Base-by-base conservation (phyloP, 2,329 filamentous ascomycete species). In the Thielaviopsis ethacetica region DNA sequence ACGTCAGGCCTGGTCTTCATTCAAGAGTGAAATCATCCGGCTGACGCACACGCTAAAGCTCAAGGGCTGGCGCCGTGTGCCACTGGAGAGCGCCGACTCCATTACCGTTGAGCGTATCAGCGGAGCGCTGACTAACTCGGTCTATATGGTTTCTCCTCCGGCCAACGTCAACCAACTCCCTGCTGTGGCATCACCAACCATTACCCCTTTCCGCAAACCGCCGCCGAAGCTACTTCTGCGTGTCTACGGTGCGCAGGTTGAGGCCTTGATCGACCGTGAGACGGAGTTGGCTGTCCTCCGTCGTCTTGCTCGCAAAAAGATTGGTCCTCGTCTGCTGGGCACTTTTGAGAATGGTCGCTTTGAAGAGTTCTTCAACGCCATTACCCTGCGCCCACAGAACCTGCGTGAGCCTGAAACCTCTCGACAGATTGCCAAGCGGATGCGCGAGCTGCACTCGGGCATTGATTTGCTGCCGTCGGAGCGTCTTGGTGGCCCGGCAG, bases 261-360 rank as follows among this genome's bases (percentile, higher is more conserved):
- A 95, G 67, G 89, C 97, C 69, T 78, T 98, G 51, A 98, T 98
- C 65, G 91, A 98, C 68, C 82, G 93, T 62, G 88, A 96, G 59
- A 86, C 86, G 24, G 93, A 98, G 69, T 76, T 98, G 17, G 82
- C 84, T 62, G 93, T 97, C 54, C 77, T 98, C 19, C 82, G 85
- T 61, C 85, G 93, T 50, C 79, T 98, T 34, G 89, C 88, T 2
- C 84, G 87, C 59, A 95, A 96, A 76, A 90, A 86, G 65, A 98
- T 98, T 63, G 93, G 93, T 2, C 93, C 93, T 5, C 83, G 89
- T 17, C 76, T 98, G 30, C 76, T 98, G 0, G 93, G 93, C 0
- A 96, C 89, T 0, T 98, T 98, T 69, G 81, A 79, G 58, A 98
- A 98, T 67, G 93, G 93, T 10, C 86, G 93, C 5, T 98, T 98